These are phyloP conservation scores for Pyrenophora tritici-repentis DNA, from an alignment of 2,329 filamentous ascomycete genomes.

Conservation along the genomic window DNA sequence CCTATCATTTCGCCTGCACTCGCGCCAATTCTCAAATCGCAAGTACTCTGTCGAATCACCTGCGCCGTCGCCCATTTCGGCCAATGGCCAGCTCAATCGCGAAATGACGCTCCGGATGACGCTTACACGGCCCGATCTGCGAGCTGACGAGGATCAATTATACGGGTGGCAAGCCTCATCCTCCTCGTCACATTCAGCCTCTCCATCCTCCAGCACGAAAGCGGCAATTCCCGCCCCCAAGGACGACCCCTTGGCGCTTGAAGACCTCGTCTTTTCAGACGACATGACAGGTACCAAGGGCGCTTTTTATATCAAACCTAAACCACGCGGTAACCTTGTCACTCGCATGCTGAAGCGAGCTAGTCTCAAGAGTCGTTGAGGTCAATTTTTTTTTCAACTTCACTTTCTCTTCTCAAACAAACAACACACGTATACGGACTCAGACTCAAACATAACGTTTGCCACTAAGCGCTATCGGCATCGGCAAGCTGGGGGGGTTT, in stretches of 20 bases:
- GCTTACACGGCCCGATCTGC: constrained; percentile 83
- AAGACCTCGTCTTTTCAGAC: constrained; percentile 56
- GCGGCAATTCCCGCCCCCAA: constrained; percentile 20
- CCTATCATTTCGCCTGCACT: constrained; percentile 39
- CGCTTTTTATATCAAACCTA: constrained; percentile 52
- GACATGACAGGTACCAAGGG: constrained; percentile 54
- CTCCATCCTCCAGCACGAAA: no score
- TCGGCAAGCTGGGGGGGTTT: no score
- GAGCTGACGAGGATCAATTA: constrained; percentile 72
- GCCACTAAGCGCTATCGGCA: no score
- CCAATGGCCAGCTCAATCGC: constrained; percentile 55
- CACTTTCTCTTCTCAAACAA: no score
- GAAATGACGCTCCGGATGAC: constrained; percentile 99
- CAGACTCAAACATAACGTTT: no score
- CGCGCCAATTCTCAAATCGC: constrained; percentile 37
- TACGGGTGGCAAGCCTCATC: constrained; percentile 66
- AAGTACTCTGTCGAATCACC: constrained; percentile 42
- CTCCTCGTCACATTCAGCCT: constrained; percentile 2
- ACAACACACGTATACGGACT: no score
- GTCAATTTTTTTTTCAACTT: not conserved
- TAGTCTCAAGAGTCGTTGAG: constrained; percentile 38
- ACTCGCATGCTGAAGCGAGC: constrained; percentile 45
- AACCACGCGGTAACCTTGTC: constrained; percentile 41
- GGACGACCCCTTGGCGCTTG: constrained; percentile 61
- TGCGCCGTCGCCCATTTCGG: constrained; percentile 27